Percentiles rank a stretch among this genome's conserved stretches.
These are phyloP conservation scores for Ochetophila trinervis DNA, from an alignment of 306 rosid genomes.

Conservation along the genomic window DNA sequence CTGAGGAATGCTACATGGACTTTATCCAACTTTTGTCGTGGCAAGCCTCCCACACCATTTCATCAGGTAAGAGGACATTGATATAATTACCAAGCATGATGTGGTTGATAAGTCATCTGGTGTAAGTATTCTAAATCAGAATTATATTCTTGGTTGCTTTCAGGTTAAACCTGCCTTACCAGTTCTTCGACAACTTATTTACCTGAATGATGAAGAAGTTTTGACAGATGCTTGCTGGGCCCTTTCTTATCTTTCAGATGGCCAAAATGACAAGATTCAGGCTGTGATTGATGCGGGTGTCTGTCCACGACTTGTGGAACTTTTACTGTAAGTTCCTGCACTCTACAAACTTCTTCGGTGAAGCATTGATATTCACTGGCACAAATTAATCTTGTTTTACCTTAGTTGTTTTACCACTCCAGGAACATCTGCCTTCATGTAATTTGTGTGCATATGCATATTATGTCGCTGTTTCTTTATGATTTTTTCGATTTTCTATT, in stretches of 20 bases:
- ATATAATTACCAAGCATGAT: not conserved
- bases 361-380: not conserved
- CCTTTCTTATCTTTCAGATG: conserved; percentile 63
- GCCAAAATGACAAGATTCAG: conserved; percentile 52
- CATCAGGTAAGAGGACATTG: conserved; percentile 41
- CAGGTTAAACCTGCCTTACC: conserved; percentile 70
- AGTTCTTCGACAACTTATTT: conserved; percentile 45
- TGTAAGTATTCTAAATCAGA: not conserved
- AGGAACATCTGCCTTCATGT: not conserved
- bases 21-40: conserved; percentile 58
- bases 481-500: conserved; percentile 1
- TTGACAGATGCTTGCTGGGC: conserved; percentile 66
- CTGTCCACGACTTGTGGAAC: conserved; percentile 55
- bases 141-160: conserved; percentile 15
- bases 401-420: not conserved
- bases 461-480: not conserved
- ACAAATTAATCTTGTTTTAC: not conserved
- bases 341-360: not conserved
- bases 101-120: not conserved
- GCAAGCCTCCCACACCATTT: conserved; percentile 59
- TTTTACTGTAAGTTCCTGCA: conserved; percentile 44
- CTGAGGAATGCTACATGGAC: conserved; percentile 64
- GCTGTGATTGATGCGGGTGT: conserved; percentile 61
- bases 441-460: not conserved
- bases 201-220: conserved; percentile 56